A percentile compares a stretch with the other conserved stretches of the same genome.
Evolutionary conservation across 148 eudicot genomes (phyloP).

Genomic region (Fagopyrum tataricum): DNA sequence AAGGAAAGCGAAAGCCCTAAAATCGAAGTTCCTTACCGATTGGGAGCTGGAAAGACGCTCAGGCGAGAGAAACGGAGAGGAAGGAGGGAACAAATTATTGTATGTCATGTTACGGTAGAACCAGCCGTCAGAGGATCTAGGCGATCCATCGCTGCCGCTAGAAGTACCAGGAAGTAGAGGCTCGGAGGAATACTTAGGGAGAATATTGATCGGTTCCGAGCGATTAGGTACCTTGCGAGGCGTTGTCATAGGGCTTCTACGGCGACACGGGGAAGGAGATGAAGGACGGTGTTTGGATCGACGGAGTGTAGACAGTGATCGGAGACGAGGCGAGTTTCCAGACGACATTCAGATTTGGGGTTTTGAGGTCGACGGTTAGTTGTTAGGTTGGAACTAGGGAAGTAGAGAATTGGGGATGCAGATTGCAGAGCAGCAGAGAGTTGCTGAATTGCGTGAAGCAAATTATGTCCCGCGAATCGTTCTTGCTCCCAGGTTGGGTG

Average conservation of each 20-base stretch:
- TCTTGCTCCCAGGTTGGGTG: conserved; percentile 2
- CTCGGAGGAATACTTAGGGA: conserved; percentile 13
- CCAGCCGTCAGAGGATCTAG: background rate
- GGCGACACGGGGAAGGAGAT: background rate
- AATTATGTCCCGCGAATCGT: background rate
- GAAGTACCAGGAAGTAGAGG: conserved; percentile 12
- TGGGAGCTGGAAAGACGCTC: background rate
- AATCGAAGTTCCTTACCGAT: background rate
- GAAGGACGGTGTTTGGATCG: background rate
- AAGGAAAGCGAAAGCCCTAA: conserved; percentile 12
- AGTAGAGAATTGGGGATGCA: too few relatives aligned
- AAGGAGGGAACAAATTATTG: background rate
- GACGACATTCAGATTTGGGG: background rate
- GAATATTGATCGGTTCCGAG: background rate
- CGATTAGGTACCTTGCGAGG: background rate
- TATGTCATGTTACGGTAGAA: conserved; percentile 7
- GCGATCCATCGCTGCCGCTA: background rate
- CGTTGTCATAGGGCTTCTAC: background rate
- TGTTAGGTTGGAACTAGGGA: background rate
- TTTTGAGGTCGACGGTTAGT: conserved; percentile 6
- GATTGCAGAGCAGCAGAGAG: too few relatives aligned
- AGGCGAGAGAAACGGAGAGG: background rate
- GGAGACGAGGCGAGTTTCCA: conserved; percentile 2
- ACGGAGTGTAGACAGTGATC: background rate
- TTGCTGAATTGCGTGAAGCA: background rate